phyloP scores from a whole-genome alignment of 2,329 filamentous ascomycete species.

The Hypoxylon sp. region DNA sequence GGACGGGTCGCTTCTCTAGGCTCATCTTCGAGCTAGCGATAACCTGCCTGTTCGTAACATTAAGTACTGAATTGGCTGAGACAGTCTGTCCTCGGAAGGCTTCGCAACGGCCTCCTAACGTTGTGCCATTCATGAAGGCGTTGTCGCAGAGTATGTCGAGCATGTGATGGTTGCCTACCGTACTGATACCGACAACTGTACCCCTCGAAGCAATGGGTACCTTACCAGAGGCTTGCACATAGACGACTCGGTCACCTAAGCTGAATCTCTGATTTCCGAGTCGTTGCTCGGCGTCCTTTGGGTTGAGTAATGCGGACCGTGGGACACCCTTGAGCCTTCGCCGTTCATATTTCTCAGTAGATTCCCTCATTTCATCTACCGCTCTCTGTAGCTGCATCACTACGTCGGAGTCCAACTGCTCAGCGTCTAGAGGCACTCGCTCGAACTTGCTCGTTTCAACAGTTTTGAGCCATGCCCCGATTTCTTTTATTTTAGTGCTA shows the following conservation, averaged over 20 bases:
- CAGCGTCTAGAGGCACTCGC: slow-evolving; percentile 93
- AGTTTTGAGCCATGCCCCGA: slow-evolving; percentile 91
- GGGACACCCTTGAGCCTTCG: slow-evolving; percentile 86
- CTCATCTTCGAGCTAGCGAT: slow-evolving; percentile 75
- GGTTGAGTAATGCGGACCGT: slow-evolving; percentile 88
- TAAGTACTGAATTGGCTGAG: slow-evolving; percentile 87
- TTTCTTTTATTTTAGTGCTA: slow-evolving; percentile 89
- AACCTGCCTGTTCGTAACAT: slow-evolving; percentile 86
- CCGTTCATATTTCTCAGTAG: slow-evolving; percentile 68
- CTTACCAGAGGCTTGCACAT: slow-evolving; percentile 92
- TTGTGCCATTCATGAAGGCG: slow-evolving; percentile 97
- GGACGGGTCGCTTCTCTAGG: slow-evolving; percentile 66
- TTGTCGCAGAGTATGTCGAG: slow-evolving; percentile 95
- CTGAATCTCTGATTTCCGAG: slow-evolving; percentile 86
- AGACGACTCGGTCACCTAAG: slow-evolving; percentile 92
- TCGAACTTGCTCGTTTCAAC: slow-evolving; percentile 94
- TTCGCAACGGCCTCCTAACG: slow-evolving; percentile 88
- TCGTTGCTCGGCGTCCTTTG: slow-evolving; percentile 94
- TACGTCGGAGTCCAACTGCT: slow-evolving; percentile 93
- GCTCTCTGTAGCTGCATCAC: slow-evolving; percentile 85
- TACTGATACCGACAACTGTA: slow-evolving; percentile 94
- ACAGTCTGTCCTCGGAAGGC: slow-evolving; percentile 96
- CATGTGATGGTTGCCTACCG: slow-evolving; percentile 84
- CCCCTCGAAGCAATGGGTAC: slow-evolving; percentile 93
- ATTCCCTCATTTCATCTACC: slow-evolving; percentile 74